These are phyloP conservation scores for Trifolium subterraneum DNA, from an alignment of 306 rosid species.

Conservation along the genomic window DNA sequence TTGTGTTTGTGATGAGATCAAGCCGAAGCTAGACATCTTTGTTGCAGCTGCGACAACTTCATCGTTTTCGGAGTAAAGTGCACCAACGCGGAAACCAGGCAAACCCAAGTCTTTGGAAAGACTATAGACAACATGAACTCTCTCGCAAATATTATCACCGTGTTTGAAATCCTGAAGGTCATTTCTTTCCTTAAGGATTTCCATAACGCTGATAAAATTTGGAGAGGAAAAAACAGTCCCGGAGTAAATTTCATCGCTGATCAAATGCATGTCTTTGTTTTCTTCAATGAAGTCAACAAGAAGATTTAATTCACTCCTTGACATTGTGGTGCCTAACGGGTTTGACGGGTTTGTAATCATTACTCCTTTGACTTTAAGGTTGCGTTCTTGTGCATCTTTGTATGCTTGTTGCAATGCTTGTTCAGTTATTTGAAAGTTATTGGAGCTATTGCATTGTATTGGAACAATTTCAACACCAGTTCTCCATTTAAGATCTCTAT, in stretches of 20 bases:
- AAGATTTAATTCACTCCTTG: slow-evolving; percentile 60
- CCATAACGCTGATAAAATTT: slow-evolving; percentile 66
- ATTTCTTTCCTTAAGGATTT: slow-evolving; percentile 57
- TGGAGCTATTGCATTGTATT: slow-evolving; percentile 73
- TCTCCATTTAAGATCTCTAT: slow-evolving; percentile 88
- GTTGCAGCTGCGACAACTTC: slow-evolving; percentile 70
- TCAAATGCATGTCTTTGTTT: slow-evolving; percentile 61
- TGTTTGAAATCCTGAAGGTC: background rate
- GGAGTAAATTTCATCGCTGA: slow-evolving; percentile 87
- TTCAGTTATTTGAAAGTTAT: slow-evolving; percentile 74
- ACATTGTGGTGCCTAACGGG: slow-evolving; percentile 81
- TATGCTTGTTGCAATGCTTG: slow-evolving; percentile 58
- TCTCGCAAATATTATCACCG: slow-evolving; percentile 38
- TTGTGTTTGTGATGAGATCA: slow-evolving; percentile 81
- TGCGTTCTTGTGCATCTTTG: slow-evolving; percentile 56
- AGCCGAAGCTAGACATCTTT: slow-evolving; percentile 89
- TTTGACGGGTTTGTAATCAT: slow-evolving; percentile 89
- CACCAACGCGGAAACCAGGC: slow-evolving; percentile 85
- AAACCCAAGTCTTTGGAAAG: slow-evolving; percentile 89
- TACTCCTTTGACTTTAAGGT: slow-evolving; percentile 78
- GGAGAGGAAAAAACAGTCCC: slow-evolving; percentile 81
- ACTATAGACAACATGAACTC: slow-evolving; percentile 80
- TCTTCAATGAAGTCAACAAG: slow-evolving; percentile 58
- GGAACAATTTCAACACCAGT: slow-evolving; percentile 81
- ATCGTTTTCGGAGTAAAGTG: slow-evolving; percentile 69